Evolutionary conservation across 805 yeast species (phyloP).

Genomic region (Wickerhamiella musiphila): DNA sequence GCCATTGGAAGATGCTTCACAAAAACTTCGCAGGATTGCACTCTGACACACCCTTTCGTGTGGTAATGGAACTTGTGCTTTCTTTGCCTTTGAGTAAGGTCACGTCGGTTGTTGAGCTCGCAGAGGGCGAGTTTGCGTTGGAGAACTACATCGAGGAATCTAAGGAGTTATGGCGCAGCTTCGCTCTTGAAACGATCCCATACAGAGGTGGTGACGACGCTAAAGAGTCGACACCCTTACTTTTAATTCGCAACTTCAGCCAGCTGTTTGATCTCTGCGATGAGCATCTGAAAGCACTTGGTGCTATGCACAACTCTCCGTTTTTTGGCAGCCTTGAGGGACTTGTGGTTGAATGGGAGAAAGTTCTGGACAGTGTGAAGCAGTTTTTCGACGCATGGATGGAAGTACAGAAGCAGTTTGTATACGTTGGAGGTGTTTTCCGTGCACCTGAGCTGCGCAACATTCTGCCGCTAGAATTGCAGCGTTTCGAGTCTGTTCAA

Average conservation of each 20-base stretch:
- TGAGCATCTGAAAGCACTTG: constrained; percentile 43
- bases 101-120: constrained; percentile 36
- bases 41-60: no score
- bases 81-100: no score
- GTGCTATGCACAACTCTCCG: constrained; percentile 55
- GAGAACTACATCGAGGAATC: constrained; percentile 39
- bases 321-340: constrained; percentile 43
- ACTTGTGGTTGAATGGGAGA: constrained; percentile 37
- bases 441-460: constrained; percentile 37
- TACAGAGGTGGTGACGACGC: no score
- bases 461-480: constrained; percentile 52
- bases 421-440: constrained; percentile 67
- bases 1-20: constrained; percentile 50
- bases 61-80: no score
- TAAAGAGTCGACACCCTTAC: no score
- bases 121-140: constrained; percentile 54
- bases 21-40: no score
- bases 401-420: constrained; percentile 79
- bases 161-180: constrained; percentile 36
- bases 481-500: constrained; percentile 46
- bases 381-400: constrained; percentile 52
- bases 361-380: constrained; percentile 32
- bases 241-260: constrained; percentile 55
- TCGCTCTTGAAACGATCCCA: constrained; percentile 35
- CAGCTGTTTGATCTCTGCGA: constrained; percentile 36